Conservation (phyloP, 306 rosid genomes). For the Acacia melanoxylon region DNA sequence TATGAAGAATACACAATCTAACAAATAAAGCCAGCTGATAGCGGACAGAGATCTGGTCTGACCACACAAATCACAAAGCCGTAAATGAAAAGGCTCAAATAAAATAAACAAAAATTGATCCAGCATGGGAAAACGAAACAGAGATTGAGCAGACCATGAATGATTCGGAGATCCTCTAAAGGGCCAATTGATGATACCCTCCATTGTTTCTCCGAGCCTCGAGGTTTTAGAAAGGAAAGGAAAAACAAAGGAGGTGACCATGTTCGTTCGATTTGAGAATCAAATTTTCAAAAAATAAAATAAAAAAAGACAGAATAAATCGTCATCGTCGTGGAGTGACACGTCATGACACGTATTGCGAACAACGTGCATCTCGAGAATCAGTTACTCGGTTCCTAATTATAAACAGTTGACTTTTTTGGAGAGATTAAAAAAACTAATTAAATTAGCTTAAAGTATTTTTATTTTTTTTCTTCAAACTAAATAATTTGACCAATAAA, state of each 20-base stretch:
- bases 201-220: background rate
- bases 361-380: background rate
- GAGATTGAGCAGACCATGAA: conserved; percentile 38
- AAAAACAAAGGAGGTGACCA: background rate
- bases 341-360: background rate
- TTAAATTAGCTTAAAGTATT: too few species aligned
- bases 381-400: too few species aligned
- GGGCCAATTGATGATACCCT: background rate
- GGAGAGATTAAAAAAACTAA: too few species aligned
- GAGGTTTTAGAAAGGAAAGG: background rate
- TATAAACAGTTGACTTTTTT: too few species aligned
- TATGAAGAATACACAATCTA: background rate
- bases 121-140: background rate
- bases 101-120: background rate
- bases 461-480: too few species aligned
- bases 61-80: background rate
- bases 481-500: too few species aligned
- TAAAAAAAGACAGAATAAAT: background rate
- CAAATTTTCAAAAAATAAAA: background rate
- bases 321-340: background rate
- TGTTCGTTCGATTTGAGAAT: background rate
- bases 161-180: background rate
- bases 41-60: background rate
- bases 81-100: background rate
- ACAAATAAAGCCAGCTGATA: background rate